Conservation (phyloP, 2,329 filamentous ascomycete genomes). For the Ambrosiella xylebori region DNA sequence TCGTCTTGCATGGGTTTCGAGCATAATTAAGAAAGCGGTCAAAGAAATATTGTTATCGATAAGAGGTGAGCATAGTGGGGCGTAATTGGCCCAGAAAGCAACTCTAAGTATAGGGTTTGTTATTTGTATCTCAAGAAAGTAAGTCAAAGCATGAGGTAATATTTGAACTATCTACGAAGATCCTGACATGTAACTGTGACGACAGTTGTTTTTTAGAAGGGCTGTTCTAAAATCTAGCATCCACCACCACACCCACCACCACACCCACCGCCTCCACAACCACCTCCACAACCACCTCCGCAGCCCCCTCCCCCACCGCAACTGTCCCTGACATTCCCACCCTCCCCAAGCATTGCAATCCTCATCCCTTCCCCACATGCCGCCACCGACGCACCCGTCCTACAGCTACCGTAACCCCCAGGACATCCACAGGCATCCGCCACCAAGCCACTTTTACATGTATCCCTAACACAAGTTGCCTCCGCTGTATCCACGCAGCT, state of each 20-base stretch:
- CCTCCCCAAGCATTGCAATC: background rate
- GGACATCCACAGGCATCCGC: constrained; percentile 28
- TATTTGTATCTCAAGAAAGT: background rate
- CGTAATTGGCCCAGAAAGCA: background rate
- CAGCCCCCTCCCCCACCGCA: background rate
- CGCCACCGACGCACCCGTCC: constrained; percentile 14
- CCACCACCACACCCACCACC: constrained; percentile 5
- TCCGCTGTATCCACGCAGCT: constrained; percentile 17
- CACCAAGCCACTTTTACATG: constrained; percentile 29
- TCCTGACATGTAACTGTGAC: too few species aligned
- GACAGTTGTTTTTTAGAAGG: too few species aligned
- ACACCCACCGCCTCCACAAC: background rate
- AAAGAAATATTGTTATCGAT: constrained; percentile 8
- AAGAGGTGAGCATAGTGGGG: background rate
- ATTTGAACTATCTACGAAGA: too few species aligned
- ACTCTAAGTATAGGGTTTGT: background rate
- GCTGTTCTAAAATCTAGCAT: too few species aligned
- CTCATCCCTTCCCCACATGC: constrained; percentile 12
- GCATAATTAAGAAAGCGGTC: constrained; percentile 8
- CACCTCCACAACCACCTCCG: background rate
- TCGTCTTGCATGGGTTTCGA: background rate
- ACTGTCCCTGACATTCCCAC: background rate
- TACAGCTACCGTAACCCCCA: constrained; percentile 19
- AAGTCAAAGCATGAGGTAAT: too few species aligned
- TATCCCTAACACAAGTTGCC: constrained; percentile 25